phyloP scores from a whole-genome alignment of 192 early-diverging fungal genomes.

The Umbelopsis isabellina region DNA sequence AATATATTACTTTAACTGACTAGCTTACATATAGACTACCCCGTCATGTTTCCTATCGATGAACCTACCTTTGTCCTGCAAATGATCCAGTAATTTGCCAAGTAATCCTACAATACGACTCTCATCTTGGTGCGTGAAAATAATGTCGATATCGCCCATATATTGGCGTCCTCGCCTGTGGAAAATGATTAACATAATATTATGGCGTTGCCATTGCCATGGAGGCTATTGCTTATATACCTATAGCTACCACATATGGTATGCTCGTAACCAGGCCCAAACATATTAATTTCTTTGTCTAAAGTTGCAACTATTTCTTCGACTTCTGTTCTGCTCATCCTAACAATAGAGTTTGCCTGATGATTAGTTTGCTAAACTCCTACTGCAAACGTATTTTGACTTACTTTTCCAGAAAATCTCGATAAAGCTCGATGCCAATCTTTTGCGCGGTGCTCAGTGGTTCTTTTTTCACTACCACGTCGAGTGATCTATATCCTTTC shows the following conservation, averaged over 20 bases:
- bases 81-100: not conserved
- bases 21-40: too few relatives aligned
- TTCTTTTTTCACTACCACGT: not conserved
- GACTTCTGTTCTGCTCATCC: not conserved
- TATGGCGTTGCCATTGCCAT: too few relatives aligned
- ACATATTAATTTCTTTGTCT: not conserved
- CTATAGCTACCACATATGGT: conserved; percentile 12
- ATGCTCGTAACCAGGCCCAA: not conserved
- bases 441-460: not conserved
- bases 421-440: not conserved
- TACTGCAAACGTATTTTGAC: not conserved
- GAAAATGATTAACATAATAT: too few relatives aligned
- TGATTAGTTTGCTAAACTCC: not conserved
- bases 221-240: not conserved
- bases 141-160: conserved; percentile 8
- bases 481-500: not conserved
- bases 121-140: not conserved
- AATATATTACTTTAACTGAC: not conserved
- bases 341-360: not conserved
- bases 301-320: not conserved
- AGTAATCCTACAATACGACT: not conserved
- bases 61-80: not conserved
- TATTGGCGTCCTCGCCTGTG: not conserved
- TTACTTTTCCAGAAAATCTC: conserved; percentile 13
- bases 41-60: too few relatives aligned